A percentile compares a stretch with the other conserved stretches of the same genome.
Evolutionary conservation across 176 grass and related monocot genomes (phyloP).

Genomic region (Oropetium thomaeum): DNA sequence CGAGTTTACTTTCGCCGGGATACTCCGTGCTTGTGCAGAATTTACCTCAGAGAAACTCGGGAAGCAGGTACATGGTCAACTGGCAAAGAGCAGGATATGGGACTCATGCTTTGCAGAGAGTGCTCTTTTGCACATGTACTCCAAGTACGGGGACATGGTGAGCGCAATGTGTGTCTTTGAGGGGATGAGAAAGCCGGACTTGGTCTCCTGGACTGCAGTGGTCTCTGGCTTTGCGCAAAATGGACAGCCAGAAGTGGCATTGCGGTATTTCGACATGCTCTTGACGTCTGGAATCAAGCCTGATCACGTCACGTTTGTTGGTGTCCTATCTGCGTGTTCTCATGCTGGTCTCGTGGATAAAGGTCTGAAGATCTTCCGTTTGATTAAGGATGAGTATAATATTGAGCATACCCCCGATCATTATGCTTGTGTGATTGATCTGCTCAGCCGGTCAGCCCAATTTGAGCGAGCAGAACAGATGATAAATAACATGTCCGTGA

Average conservation of each 20-base stretch:
- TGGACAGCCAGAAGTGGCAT: slow-evolving; percentile 62
- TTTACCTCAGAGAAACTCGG: slow-evolving; percentile 54
- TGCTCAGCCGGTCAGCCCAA: slow-evolving; percentile 59
- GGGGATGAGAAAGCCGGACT: slow-evolving; percentile 44
- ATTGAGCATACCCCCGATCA: slow-evolving; percentile 66
- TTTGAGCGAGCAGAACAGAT: slow-evolving; percentile 65
- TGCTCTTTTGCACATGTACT: slow-evolving; percentile 75
- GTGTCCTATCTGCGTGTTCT: slow-evolving; percentile 69
- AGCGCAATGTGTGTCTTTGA: slow-evolving; percentile 59
- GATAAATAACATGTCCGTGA: slow-evolving; percentile 52
- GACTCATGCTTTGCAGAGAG: slow-evolving; percentile 59
- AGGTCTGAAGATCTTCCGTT: slow-evolving; percentile 61
- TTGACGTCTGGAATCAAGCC: slow-evolving; percentile 52
- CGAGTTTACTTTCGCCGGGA: slow-evolving; percentile 72
- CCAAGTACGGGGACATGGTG: slow-evolving; percentile 72
- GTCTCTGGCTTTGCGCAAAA: slow-evolving; percentile 75
- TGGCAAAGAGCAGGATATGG: slow-evolving; percentile 46
- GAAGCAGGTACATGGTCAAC: slow-evolving; percentile 67
- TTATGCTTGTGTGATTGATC: slow-evolving; percentile 80
- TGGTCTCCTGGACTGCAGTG: slow-evolving; percentile 71
- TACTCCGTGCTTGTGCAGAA: slow-evolving; percentile 59
- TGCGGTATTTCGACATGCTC: slow-evolving; percentile 57
- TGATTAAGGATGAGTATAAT: slow-evolving; percentile 49
- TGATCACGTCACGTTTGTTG: slow-evolving; percentile 70
- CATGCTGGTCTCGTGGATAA: slow-evolving; percentile 78